Evolutionary conservation across 2,329 filamentous ascomycete species (phyloP), one percentile per base, ranked within the genome.

Genomic region (Leptographium procerum): DNA sequence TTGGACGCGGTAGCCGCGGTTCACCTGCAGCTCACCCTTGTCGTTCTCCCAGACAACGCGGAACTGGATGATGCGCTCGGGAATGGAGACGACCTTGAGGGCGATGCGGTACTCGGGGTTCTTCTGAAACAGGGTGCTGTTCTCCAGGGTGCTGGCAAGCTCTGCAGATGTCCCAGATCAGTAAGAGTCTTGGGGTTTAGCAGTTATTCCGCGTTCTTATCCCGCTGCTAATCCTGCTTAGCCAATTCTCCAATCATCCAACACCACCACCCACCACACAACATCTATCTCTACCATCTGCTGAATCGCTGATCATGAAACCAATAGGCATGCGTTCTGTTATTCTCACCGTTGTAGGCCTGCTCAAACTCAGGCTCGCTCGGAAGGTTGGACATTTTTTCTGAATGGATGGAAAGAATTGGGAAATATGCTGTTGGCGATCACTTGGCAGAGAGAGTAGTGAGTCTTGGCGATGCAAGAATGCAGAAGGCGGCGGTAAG

Each of bases 361-460:
- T 97, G 92, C 85, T 96, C 86, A 79, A 97, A 97, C 80, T 99
- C 92, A 70, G 94, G 92, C 84, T 97, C 92, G 64, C 78, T 77
- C 56, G 89, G 84, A 69, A 94, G 81, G 79, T 94, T 87, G 66
- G 91, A 88, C 89, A 95, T 94, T 65, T 78, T 65, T 58, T n/a
- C 36, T 52, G 45, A 11, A 29, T 28, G 16, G 34, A 11, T 50
- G 54, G 14, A 34, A 19, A 45, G 36, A n/a, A n/a, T n/a, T n/a
- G n/a, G n/a, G n/a, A n/a, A n/a, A n/a, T n/a, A n/a, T n/a, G n/a
- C n/a, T n/a, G n/a, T n/a, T n/a, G n/a, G n/a, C n/a, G n/a, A n/a
- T n/a, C n/a, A n/a, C n/a, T n/a, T n/a, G n/a, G n/a, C n/a, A n/a
- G n/a, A n/a, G n/a, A n/a, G n/a, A n/a, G n/a, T n/a, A n/a, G n/a